phyloP scores from a whole-genome alignment of 2,329 filamentous ascomycete species.

The Penicillium sp. region DNA sequence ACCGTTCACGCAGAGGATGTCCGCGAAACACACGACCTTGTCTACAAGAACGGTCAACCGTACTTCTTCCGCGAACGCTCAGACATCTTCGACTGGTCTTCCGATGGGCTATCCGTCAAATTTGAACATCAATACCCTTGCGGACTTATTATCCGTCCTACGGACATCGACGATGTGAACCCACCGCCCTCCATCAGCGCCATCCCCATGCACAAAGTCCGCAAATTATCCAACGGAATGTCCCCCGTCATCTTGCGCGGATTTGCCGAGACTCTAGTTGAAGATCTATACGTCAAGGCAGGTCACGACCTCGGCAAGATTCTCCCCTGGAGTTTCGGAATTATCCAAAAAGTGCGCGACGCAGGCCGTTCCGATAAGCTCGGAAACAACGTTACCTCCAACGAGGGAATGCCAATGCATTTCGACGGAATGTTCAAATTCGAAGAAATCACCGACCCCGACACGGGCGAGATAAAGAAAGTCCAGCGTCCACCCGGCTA shows the following conservation, averaged over 20 bases:
- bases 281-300: slow-evolving; percentile 50
- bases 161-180: slow-evolving; percentile 23
- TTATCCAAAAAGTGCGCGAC: slow-evolving; percentile 55
- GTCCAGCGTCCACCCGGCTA: slow-evolving; percentile 52
- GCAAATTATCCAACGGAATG: slow-evolving; percentile 50
- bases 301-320: slow-evolving; percentile 51
- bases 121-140: slow-evolving; percentile 51
- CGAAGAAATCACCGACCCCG: slow-evolving; percentile 39
- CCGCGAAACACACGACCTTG: slow-evolving; percentile 45
- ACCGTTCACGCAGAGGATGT: slow-evolving; percentile 29
- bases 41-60: slow-evolving; percentile 48
- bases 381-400: slow-evolving; percentile 56
- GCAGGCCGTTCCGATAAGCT: slow-evolving; percentile 45
- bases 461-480: slow-evolving; percentile 42
- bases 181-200: slow-evolving; percentile 21
- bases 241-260: slow-evolving; percentile 57
- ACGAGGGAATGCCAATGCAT: slow-evolving; percentile 60
- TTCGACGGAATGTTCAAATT: slow-evolving; percentile 61
- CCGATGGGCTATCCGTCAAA: slow-evolving; percentile 35
- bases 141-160: slow-evolving; percentile 25
- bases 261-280: slow-evolving; percentile 50
- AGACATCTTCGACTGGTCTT: slow-evolving; percentile 45
- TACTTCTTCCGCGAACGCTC: slow-evolving; percentile 56
- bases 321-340: slow-evolving; percentile 55
- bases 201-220: slow-evolving; percentile 28